Base-by-base conservation (phyloP, 2,329 filamentous ascomycete genomes). In the Penicillium sp. region DNA sequence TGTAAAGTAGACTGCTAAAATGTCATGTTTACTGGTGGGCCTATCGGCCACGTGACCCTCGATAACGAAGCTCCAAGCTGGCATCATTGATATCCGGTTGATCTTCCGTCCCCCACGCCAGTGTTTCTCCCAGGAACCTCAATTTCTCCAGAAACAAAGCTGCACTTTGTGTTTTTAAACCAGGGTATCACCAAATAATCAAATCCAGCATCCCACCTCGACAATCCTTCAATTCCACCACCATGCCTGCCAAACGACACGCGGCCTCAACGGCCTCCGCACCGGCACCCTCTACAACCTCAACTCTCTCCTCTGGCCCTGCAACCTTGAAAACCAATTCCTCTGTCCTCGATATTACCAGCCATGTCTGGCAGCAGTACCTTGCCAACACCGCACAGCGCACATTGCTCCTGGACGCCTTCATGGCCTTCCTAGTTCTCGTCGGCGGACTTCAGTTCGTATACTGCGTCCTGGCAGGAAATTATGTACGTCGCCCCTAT, bases 381-480 rank as follows among this genome's bases (percentile, higher is more conserved):
- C 74, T 88, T 54, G 80, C 88, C 65, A 83, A 87, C 66, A 99
- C 95, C 45, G 87, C 93, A 47, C 93, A 96, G 82, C 87, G 93
- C 61, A 93, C 89, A 48, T 95, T 96, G 84, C 84, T 99, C 60
- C 84, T 98, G 61, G 95, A 99, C 75, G 84, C 85, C 35, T 99
- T 99, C 76, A 87, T 99, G 85, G 85, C 78, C 3, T 99, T 97
- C 75, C 80, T 99, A 57, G 86, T 95, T 22, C 82, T 88, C 1
- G 90, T 96, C 4, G 95, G 92, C 50, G 91, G 81, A n/a, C 75
- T 98, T 68, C 95, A 99, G 78, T 98, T 99, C 76, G 74, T 90
- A 58, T 99, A 99, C 78, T 97, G 93, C 74, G 81, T 97, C 55
- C 71, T 98, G 66, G 91, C 87, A 54, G 95, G 95, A 64, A 98